Conservation (phyloP, 2,329 filamentous ascomycete species). For the Talaromyces sp. region DNA sequence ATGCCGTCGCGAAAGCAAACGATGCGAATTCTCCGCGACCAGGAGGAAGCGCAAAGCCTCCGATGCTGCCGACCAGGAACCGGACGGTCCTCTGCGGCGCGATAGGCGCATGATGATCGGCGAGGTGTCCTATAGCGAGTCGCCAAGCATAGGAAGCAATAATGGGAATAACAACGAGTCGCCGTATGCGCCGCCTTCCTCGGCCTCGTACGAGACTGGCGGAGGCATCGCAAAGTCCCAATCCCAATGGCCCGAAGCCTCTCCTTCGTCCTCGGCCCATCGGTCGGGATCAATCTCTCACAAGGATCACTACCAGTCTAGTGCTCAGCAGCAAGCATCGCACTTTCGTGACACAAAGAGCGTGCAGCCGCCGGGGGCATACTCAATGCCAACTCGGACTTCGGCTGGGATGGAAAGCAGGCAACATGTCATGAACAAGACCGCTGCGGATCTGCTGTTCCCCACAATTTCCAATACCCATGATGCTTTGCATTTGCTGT, state of each 20-base stretch:
- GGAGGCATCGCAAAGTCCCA: slow-evolving; percentile 17
- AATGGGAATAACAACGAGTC: slow-evolving; percentile 14
- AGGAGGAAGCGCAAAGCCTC: slow-evolving; percentile 80
- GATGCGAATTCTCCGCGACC: slow-evolving; percentile 95
- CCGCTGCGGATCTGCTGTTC: slow-evolving; percentile 55
- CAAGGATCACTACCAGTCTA: slow-evolving; percentile 24
- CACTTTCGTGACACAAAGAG: slow-evolving; percentile 25
- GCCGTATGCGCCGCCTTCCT: slow-evolving; percentile 22
- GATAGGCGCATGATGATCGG: slow-evolving; percentile 50
- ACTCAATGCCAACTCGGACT: slow-evolving; percentile 27
- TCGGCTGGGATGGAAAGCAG: slow-evolving; percentile 25
- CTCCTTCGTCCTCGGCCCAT: slow-evolving; percentile 13
- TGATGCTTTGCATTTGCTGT: slow-evolving; percentile 85
- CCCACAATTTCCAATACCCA: slow-evolving; percentile 81
- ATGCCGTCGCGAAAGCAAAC: slow-evolving; percentile 90
- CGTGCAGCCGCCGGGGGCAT: slow-evolving; percentile 20
- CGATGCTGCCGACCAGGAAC: slow-evolving; percentile 38
- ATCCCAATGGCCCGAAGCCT: slow-evolving; percentile 26
- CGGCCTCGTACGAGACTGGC: slow-evolving; percentile 19
- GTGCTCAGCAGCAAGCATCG: slow-evolving; percentile 20
- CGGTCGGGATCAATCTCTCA: slow-evolving; percentile 17
- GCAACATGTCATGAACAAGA: slow-evolving; percentile 55
- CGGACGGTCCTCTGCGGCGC: slow-evolving; percentile 36
- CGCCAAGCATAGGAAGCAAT: slow-evolving; percentile 16
- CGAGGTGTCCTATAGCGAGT: slow-evolving; percentile 34